Percentiles rank a stretch among this genome's conserved stretches.
These are phyloP conservation scores for Amanita rubescens DNA, from an alignment of 768 basidiomycete genomes.

Conservation along the genomic window DNA sequence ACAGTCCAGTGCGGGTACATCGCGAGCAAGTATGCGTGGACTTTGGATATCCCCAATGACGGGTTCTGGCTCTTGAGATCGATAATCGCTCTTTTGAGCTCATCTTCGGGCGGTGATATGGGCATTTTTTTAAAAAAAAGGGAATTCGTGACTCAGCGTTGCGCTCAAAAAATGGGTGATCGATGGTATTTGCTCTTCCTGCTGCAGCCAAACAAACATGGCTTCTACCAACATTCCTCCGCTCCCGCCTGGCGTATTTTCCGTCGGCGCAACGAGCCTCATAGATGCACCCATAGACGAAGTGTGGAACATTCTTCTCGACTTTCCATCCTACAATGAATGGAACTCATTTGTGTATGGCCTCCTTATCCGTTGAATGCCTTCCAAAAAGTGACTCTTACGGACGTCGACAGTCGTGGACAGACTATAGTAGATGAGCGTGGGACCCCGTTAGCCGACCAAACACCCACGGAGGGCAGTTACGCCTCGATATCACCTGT, in stretches of 20 bases:
- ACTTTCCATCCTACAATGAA: conserved; percentile 42
- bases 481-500: conserved; percentile 24
- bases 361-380: not conserved
- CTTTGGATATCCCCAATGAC: conserved; percentile 61
- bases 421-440: not conserved
- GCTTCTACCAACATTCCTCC: conserved; percentile 20
- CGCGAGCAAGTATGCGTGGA: conserved; percentile 54
- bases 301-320: conserved; percentile 44
- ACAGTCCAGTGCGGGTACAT: conserved; percentile 65
- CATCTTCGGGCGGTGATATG: conserved; percentile 51
- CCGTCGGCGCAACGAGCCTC: conserved; percentile 23
- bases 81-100: conserved; percentile 48
- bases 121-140: conserved; percentile 13
- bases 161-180: not conserved
- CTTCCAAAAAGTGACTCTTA: not conserved
- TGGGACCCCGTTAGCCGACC: not conserved
- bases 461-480: conserved; percentile 10
- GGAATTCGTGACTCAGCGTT: not conserved
- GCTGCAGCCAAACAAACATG: not conserved
- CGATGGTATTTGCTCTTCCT: not conserved
- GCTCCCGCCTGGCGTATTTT: conserved; percentile 28
- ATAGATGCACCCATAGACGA: conserved; percentile 44
- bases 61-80: conserved; percentile 52
- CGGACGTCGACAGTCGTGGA: conserved; percentile 3
- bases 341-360: conserved; percentile 21